Evolutionary conservation across 2,329 filamentous ascomycete species (phyloP), one percentile per base, ranked within the genome.

Genomic region (Zymoseptoria pseudotritici): DNA sequence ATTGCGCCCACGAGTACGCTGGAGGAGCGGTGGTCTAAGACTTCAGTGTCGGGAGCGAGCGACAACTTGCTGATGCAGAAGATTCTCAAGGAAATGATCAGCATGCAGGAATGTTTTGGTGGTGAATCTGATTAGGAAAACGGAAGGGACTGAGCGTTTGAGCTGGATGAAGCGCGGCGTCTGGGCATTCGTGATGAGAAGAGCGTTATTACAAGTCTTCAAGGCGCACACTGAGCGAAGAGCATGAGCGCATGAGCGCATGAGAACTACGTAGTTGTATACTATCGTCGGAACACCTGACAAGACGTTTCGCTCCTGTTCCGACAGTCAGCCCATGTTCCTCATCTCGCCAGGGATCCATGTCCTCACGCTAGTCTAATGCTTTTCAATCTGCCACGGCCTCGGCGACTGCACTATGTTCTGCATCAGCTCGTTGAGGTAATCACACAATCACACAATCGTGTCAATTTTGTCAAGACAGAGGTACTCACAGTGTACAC

Each of bases 1-100:
- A 83, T 96, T 54, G 79, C 92, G 55, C 86, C 91, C 0, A 80
- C 89, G 20, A 89, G 84, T 26, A 82, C 87, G 68, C 83, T 87
- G 62, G 91, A 96, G 75, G 78, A 83, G 51, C 86, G 86, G 65
- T 86, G 82, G 76, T 71, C 73, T 11, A 79, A 74, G 61, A 63
- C 72, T 55, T 77, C 71, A 2, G 85, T 87, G 6, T 36, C 29
- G 9, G 64, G 57, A n/a, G 58, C 57, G 6, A 56, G 55, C 20
- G 61, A 63, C 69, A 92, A 82, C 71, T 74, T 83, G 67, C 77
- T 96, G 56, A 90, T 96, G 74, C 85, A 88, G 70, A 90, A 87
- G 76, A 84, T 94, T 6, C 79, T 93, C 24, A 79, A 74, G 59
- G 86, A 93, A 72, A 76, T 94, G 68, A 82, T 83, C 68, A 82